These are phyloP conservation scores for Lumnitzera racemosa DNA, from an alignment of 345 rosid species.

Conservation along the genomic window DNA sequence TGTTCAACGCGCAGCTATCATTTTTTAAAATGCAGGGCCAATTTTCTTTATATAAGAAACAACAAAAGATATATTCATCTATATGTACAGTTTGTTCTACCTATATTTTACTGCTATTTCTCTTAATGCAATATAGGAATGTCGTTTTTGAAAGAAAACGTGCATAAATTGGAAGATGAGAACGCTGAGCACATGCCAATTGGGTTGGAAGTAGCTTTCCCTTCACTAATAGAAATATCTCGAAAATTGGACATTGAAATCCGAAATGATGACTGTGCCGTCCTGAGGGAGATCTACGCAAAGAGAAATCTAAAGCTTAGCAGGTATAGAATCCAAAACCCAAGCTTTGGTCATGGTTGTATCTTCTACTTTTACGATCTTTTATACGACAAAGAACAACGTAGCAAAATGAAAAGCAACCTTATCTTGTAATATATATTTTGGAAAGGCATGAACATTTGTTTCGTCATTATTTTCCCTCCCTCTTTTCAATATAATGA, in stretches of 20 bases:
- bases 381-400: not conserved
- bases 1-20: too few relatives aligned
- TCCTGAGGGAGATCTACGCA: slow-evolving; percentile 43
- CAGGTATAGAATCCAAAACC: slow-evolving; percentile 30
- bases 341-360: not conserved
- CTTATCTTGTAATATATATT: not conserved
- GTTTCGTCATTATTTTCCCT: too few relatives aligned
- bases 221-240: slow-evolving; percentile 69
- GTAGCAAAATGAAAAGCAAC: too few relatives aligned
- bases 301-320: slow-evolving; percentile 65
- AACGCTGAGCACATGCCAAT: slow-evolving; percentile 87
- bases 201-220: slow-evolving; percentile 94
- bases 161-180: slow-evolving; percentile 61
- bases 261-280: slow-evolving; percentile 40
- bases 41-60: too few relatives aligned
- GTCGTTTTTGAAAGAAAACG: slow-evolving; percentile 48
- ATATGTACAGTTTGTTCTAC: too few relatives aligned
- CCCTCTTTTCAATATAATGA: too few relatives aligned
- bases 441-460: too few relatives aligned
- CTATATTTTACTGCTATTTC: not conserved
- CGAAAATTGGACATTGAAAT: slow-evolving; percentile 44
- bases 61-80: too few relatives aligned
- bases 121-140: slow-evolving; percentile 31
- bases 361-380: slow-evolving; percentile 1
- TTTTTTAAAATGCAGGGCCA: too few relatives aligned